phyloP scores from a whole-genome alignment of 2,329 filamentous ascomycete species.

The Pseudophaeomoniella oleicola region DNA sequence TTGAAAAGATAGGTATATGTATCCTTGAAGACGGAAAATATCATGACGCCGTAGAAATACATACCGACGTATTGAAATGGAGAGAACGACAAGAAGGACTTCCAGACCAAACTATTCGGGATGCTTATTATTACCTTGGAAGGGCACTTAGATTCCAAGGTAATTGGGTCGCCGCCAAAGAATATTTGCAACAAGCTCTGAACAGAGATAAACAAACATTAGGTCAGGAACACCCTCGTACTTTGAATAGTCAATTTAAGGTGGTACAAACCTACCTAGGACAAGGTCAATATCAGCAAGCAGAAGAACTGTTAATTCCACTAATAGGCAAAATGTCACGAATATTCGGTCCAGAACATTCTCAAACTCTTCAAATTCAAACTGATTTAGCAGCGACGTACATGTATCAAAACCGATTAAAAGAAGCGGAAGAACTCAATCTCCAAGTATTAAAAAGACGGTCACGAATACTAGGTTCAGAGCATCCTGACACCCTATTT shows the following conservation, averaged over 20 bases:
- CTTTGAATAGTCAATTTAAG: constrained; percentile 8
- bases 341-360: constrained; percentile 9
- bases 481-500: constrained; percentile 9
- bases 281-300: constrained; percentile 9
- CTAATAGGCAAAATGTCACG: constrained; percentile 8
- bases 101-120: not conserved
- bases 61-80: constrained; percentile 1
- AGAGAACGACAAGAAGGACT: constrained; percentile 1
- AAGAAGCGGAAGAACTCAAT: constrained; percentile 5
- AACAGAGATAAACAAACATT: constrained; percentile 5
- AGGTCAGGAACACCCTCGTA: constrained; percentile 7
- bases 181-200: constrained; percentile 2
- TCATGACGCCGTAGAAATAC: constrained; percentile 8
- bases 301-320: constrained; percentile 7
- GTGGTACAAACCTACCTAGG: constrained; percentile 6
- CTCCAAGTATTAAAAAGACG: constrained; percentile 2
- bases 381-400: constrained; percentile 3
- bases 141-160: constrained; percentile 2
- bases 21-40: not conserved
- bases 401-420: constrained; percentile 3
- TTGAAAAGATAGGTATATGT: constrained; percentile 6
- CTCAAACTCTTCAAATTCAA: constrained; percentile 2
- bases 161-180: not conserved
- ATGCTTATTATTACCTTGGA: constrained; percentile 5
- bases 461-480: constrained; percentile 4